These are phyloP conservation scores for Claviceps sorghi DNA, from an alignment of 2,329 filamentous ascomycete genomes.

Conservation along the genomic window DNA sequence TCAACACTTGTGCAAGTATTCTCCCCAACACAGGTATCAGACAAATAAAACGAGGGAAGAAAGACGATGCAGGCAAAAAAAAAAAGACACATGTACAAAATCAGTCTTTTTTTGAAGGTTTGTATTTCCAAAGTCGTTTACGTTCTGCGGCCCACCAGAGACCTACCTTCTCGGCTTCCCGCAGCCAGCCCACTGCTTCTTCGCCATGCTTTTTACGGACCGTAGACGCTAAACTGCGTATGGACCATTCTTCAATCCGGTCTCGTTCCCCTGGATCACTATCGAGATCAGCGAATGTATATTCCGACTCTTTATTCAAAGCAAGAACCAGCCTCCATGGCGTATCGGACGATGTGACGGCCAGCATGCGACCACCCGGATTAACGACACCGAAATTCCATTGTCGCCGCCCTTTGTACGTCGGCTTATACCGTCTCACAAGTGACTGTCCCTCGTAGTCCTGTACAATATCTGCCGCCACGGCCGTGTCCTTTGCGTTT, in stretches of 20 bases:
- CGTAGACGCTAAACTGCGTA: constrained; percentile 4
- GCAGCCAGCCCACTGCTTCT: constrained; percentile 14
- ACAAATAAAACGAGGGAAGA: background rate
- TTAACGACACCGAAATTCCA: constrained; percentile 21
- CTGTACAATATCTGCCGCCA: constrained; percentile 16
- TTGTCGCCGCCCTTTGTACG: constrained; percentile 10
- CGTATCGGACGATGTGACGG: constrained; percentile 12
- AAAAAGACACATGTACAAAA: background rate
- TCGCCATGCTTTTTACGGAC: constrained; percentile 9
- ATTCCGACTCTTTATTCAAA: constrained; percentile 15
- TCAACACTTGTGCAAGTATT: background rate
- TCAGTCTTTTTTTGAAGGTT: background rate
- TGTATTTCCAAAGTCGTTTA: constrained; percentile 8
- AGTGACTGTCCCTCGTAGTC: constrained; percentile 23
- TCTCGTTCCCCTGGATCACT: constrained; percentile 16
- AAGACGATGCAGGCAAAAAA: background rate
- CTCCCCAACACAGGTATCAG: background rate
- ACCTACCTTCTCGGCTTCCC: constrained; percentile 17
- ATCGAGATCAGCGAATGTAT: constrained; percentile 14
- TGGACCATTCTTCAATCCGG: constrained; percentile 9
- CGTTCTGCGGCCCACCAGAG: constrained; percentile 18
- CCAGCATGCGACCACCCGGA: constrained; percentile 17
- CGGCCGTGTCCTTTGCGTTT: constrained; percentile 11
- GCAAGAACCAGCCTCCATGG: constrained; percentile 17
- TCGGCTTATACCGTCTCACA: constrained; percentile 14